Base-by-base conservation (phyloP, 495 filamentous ascomycete genomes). In the Cetradonia linearis region DNA sequence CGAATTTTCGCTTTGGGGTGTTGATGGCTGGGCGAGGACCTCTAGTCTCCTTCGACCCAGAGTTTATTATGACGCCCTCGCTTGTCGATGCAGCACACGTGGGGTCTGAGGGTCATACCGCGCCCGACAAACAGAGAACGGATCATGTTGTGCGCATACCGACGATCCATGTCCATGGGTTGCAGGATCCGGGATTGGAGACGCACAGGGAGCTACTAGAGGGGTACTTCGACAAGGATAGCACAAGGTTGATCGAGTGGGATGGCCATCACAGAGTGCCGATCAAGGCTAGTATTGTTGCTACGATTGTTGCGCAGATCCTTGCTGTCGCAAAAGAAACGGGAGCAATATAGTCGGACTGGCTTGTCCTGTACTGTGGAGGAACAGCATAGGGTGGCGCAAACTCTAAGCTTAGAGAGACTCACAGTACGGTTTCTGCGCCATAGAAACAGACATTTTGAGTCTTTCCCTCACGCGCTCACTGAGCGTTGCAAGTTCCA, bases 91-190 rank as follows among this genome's bases (percentile, higher is more conserved):
- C 70, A 40, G 83, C 78, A 18, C 48, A 61, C 20, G 46, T 61
- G 8, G 42, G 42, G n/a, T 46, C 42, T 25, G 34, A 40, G 23
- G 36, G 50, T 14, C 20, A 37, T 13, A 20, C 33, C 2, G 38
- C 49, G 18, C 33, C 47, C 20, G 81, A 81, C 42, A 79, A 77
- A 23, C 79, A 44, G 20, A 44, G 31, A 7, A 30, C 34, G 36
- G 64, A 71, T 30, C 66, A 70, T 62, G 55, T 73, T 20, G 50
- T 78, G 58, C 67, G 56, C n/a, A 52, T 80, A 31, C 79, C 81
- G 44, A 83, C 81, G 28, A 61, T 86, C 36, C 83, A 86, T 68
- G 81, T 86, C 5, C 82, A 86, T 72, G 83, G 82, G 0, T 60
- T 75, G 66, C 64, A 60, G 34, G 83, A 85, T 65, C 68, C 70